phyloP scores from a whole-genome alignment of 805 yeast genomes.

The Kluyveromyces nonfermentans region DNA sequence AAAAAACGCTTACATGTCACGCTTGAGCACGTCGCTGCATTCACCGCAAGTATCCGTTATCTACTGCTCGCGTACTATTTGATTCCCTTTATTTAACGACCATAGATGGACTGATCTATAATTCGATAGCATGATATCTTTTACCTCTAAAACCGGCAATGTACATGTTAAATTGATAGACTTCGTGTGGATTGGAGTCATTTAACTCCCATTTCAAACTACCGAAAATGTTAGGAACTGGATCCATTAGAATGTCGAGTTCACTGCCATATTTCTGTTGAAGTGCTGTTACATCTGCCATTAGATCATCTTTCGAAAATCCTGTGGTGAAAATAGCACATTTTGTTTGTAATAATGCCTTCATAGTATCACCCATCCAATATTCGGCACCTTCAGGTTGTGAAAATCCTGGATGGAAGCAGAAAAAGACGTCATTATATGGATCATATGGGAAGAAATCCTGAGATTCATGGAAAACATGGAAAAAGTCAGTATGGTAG shows the following conservation, averaged over 20 bases:
- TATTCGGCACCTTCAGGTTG: conserved; percentile 68
- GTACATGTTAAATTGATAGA: conserved; percentile 83
- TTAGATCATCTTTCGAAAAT: conserved; percentile 64
- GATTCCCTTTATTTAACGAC: background rate
- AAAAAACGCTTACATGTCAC: too few species aligned
- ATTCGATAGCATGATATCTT: conserved; percentile 76
- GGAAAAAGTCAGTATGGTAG: conserved; percentile 87
- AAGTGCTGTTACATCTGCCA: conserved; percentile 66
- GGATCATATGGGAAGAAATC: conserved; percentile 98
- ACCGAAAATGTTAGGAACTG: conserved; percentile 61
- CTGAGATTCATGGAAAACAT: conserved; percentile 80
- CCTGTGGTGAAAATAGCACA: conserved; percentile 90
- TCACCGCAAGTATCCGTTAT: background rate
- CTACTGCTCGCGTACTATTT: background rate
- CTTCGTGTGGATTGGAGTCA: conserved; percentile 86
- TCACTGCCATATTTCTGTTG: conserved; percentile 58
- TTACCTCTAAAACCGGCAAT: conserved; percentile 92
- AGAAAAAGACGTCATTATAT: conserved; percentile 82
- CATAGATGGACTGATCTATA: conserved; percentile 2
- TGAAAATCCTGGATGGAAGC: conserved; percentile 92
- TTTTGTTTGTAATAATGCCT: conserved; percentile 83
- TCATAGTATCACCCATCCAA: conserved; percentile 87
- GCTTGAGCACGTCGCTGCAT: background rate
- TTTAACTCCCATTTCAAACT: conserved; percentile 93
- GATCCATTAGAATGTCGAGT: conserved; percentile 72